Conservation (phyloP, 768 basidiomycete genomes). For the Tulasnella sp. region DNA sequence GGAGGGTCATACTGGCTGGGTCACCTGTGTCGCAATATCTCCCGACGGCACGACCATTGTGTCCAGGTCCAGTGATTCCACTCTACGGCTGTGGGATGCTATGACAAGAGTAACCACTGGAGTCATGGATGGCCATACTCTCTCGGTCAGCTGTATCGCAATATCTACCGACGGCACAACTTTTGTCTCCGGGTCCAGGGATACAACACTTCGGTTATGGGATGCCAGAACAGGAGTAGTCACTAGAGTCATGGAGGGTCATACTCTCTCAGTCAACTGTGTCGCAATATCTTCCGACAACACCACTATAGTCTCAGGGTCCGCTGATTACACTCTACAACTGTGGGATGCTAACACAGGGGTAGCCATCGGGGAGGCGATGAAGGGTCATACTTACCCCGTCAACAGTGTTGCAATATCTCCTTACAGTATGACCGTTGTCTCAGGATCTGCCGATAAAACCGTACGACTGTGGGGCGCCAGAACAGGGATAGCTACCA, state of each 20-base stretch:
- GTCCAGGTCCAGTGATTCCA: constrained; percentile 10
- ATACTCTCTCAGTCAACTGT: background rate
- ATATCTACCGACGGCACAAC: constrained; percentile 33
- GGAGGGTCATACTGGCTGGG: constrained; percentile 5
- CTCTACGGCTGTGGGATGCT: constrained; percentile 11
- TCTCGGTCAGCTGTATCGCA: constrained; percentile 37
- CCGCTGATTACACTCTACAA: too few species aligned
- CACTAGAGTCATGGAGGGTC: background rate
- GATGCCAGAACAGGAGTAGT: constrained; percentile 31
- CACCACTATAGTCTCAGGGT: too few species aligned
- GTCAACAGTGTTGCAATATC: too few species aligned
- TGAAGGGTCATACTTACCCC: too few species aligned
- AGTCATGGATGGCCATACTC: constrained; percentile 32
- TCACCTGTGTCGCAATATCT: constrained; percentile 12
- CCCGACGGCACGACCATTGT: constrained; percentile 6
- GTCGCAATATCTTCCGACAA: too few species aligned
- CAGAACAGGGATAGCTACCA: too few species aligned
- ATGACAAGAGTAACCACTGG: background rate
- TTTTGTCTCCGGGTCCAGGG: constrained; percentile 35
- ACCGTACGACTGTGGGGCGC: too few species aligned
- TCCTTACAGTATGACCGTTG: too few species aligned
- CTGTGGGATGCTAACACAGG: too few species aligned
- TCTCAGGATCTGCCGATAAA: too few species aligned
- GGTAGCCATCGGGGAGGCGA: too few species aligned
- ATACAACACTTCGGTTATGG: constrained; percentile 35